Percentiles rank a stretch among this genome's conserved stretches.
Conservation (phyloP, 2,329 filamentous ascomycete species). For the Sodiomyces alkalinus region DNA sequence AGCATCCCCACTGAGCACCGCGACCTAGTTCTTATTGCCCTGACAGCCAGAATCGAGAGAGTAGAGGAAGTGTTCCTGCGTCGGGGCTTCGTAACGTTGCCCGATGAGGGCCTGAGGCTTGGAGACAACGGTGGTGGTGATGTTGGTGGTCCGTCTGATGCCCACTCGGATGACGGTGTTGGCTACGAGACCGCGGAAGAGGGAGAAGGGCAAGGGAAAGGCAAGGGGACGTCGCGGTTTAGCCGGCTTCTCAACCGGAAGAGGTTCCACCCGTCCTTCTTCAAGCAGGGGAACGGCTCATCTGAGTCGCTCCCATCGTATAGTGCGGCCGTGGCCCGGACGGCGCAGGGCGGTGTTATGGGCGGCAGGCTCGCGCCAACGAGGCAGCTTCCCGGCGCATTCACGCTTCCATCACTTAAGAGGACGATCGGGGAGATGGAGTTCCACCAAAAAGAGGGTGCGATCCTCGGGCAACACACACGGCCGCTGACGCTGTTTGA, state of each 20-base stretch:
- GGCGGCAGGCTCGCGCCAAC: no score
- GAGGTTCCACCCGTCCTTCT: conserved; percentile 2
- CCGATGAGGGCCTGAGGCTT: conserved; percentile 3
- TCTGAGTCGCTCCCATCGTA: conserved; percentile 2
- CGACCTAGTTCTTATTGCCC: conserved; percentile 1
- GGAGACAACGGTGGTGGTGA: neutral
- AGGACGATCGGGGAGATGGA: conserved; percentile 2
- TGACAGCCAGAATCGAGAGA: conserved; percentile 1
- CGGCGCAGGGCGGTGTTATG: conserved; percentile 1
- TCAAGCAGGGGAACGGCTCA: neutral
- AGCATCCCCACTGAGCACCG: neutral
- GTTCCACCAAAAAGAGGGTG: conserved; percentile 1
- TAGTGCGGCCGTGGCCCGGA: conserved; percentile 1
- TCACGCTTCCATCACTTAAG: conserved; percentile 1
- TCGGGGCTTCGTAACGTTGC: conserved; percentile 2
- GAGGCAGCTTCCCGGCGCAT: neutral
- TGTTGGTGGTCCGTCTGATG: no score
- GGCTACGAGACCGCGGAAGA: neutral
- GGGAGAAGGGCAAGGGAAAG: neutral
- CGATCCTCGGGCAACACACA: neutral
- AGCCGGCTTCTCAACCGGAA: conserved; percentile 1
- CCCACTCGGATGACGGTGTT: neutral
- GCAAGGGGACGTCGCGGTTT: no score
- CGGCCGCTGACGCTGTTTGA: conserved; percentile 2
- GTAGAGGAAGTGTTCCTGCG: conserved; percentile 2